These are phyloP conservation scores for Guyanaporus albipodus DNA, from an alignment of 768 basidiomycete species.

Conservation along the genomic window DNA sequence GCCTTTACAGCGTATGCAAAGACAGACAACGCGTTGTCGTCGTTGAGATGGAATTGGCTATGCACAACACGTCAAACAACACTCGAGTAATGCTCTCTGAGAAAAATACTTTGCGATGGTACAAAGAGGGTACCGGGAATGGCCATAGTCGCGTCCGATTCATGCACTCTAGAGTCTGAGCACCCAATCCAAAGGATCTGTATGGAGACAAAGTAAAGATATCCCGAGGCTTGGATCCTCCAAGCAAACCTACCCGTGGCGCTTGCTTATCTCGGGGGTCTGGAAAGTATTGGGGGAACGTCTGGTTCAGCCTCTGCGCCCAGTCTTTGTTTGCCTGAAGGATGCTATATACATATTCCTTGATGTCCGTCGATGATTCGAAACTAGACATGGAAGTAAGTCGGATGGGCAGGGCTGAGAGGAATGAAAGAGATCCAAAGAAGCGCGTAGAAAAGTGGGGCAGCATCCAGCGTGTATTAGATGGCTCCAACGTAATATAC, in stretches of 20 bases:
- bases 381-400: not conserved
- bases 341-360: not conserved
- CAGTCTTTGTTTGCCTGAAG: conserved; percentile 14
- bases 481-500: too few relatives aligned
- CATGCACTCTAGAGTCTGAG: conserved; percentile 85
- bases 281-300: conserved; percentile 22
- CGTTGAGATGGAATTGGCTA: conserved; percentile 71
- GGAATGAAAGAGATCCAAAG: too few relatives aligned
- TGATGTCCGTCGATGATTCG: not conserved
- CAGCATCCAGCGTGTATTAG: too few relatives aligned
- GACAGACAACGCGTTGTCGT: conserved; percentile 66
- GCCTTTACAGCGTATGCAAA: conserved; percentile 69
- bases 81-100: too few relatives aligned
- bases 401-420: not conserved
- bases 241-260: conserved; percentile 18
- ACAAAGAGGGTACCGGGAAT: conserved; percentile 81
- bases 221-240: not conserved
- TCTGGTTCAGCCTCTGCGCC: conserved; percentile 21
- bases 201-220: not conserved
- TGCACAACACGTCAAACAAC: too few relatives aligned
- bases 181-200: conserved; percentile 80
- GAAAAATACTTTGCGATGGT: conserved; percentile 79
- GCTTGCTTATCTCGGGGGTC: conserved; percentile 3
- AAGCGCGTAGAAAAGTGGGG: too few relatives aligned
- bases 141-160: conserved; percentile 63